Evolutionary conservation across 2,329 filamentous ascomycete genomes (phyloP).

Genomic region (Venturia oleaginea): DNA sequence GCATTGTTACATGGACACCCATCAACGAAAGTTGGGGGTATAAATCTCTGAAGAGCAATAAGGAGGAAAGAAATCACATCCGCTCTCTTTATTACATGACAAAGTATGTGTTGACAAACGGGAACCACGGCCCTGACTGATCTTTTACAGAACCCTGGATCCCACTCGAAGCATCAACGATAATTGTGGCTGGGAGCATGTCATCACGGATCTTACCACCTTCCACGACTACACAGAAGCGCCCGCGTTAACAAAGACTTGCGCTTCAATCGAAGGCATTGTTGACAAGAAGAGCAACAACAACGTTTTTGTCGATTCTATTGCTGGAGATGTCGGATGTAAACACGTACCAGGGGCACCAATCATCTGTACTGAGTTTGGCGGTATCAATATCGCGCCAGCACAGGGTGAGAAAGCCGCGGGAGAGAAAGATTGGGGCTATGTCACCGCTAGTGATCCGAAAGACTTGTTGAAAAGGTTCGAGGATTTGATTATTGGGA

Average conservation of each 20-base stretch:
- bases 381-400: slow-evolving; percentile 56
- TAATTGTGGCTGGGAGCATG: slow-evolving; percentile 60
- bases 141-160: slow-evolving; percentile 45
- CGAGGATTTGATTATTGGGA: slow-evolving; percentile 49
- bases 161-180: slow-evolving; percentile 56
- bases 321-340: slow-evolving; percentile 27
- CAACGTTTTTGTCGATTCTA: slow-evolving; percentile 43
- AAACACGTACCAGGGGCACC: slow-evolving; percentile 47
- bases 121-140: slow-evolving; percentile 51
- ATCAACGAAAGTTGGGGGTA: slow-evolving; percentile 54
- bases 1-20: slow-evolving; percentile 57
- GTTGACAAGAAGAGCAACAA: slow-evolving; percentile 44
- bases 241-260: slow-evolving; percentile 46
- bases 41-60: slow-evolving; percentile 45
- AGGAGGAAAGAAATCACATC: slow-evolving; percentile 55
- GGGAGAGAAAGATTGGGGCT: slow-evolving; percentile 53
- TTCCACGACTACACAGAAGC: slow-evolving; percentile 61
- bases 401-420: slow-evolving; percentile 28
- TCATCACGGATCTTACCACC: slow-evolving; percentile 53
- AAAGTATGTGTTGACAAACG: slow-evolving; percentile 40
- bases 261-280: slow-evolving; percentile 44
- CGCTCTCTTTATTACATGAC: slow-evolving; percentile 55
- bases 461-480: slow-evolving; percentile 51
- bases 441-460: slow-evolving; percentile 54
- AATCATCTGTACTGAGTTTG: slow-evolving; percentile 59